Evolutionary conservation across 2,329 filamentous ascomycete genomes (phyloP).

Genomic region (Trichoderma arundinaceum): DNA sequence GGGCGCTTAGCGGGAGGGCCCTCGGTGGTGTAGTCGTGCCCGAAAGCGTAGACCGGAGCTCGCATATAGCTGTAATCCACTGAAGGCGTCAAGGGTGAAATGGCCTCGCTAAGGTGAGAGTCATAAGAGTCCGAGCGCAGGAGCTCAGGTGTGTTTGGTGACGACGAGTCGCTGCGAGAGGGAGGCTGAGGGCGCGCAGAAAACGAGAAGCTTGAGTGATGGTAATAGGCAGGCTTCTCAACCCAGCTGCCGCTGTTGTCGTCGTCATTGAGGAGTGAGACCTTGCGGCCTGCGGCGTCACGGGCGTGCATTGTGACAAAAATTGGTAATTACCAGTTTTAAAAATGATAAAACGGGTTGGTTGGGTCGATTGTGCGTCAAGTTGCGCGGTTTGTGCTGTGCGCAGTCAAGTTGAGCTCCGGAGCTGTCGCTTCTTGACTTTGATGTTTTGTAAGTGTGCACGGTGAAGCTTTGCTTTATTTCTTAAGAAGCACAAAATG

Average conservation of each 20-base stretch:
- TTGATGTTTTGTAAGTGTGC: too few species aligned
- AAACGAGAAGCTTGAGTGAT: constrained; percentile 40
- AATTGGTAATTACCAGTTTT: background rate
- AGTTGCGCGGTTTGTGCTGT: too few species aligned
- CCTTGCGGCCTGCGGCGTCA: constrained; percentile 62
- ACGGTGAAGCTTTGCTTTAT: too few species aligned
- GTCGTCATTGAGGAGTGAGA: constrained; percentile 68
- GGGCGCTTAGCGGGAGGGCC: constrained; percentile 48
- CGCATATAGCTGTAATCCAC: constrained; percentile 51
- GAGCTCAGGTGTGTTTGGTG: constrained; percentile 62
- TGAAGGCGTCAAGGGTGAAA: constrained; percentile 62
- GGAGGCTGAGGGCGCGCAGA: constrained; percentile 16
- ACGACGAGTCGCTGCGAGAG: constrained; percentile 51
- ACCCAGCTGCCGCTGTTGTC: constrained; percentile 48
- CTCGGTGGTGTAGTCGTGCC: constrained; percentile 44
- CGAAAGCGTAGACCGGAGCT: constrained; percentile 48
- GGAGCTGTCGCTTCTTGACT: background rate
- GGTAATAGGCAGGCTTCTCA: constrained; percentile 36
- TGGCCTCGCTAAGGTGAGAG: constrained; percentile 61
- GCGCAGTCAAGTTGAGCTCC: constrained; percentile 2
- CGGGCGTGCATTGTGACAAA: constrained; percentile 56
- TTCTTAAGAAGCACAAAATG: background rate
- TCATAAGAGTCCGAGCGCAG: constrained; percentile 66
- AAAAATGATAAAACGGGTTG: background rate
- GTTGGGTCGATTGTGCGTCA: too few species aligned